Evolutionary conservation across 1,284 basidiomycete species (phyloP).

Genomic region (Fistulina hepatica): DNA sequence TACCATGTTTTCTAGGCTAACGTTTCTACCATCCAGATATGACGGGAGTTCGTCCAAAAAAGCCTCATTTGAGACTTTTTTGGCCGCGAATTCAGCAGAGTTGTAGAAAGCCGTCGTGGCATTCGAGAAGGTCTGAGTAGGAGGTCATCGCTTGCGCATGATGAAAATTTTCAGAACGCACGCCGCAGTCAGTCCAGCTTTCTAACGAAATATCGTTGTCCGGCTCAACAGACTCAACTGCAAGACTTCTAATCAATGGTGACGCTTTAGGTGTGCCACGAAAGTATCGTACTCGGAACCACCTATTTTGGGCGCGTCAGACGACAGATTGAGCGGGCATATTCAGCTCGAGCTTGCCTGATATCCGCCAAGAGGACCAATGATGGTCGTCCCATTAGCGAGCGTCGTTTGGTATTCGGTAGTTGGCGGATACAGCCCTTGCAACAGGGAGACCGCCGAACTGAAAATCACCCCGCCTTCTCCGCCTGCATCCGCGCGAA

Average conservation of each 20-base stretch:
- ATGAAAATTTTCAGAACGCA: conserved; percentile 11
- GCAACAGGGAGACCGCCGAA: conserved; percentile 57
- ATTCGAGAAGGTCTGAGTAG: conserved; percentile 36
- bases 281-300: conserved; percentile 41
- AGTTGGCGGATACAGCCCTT: conserved; percentile 59
- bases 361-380: conserved; percentile 64
- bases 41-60: conserved; percentile 48
- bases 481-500: conserved; percentile 65
- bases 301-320: conserved; percentile 26
- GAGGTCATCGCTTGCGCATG: neutral
- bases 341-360: conserved; percentile 30
- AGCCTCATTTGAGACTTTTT: conserved; percentile 33
- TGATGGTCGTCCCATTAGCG: conserved; percentile 62
- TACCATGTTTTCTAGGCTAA: conserved; percentile 56
- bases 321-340: conserved; percentile 1
- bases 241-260: neutral
- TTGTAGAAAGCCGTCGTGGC: conserved; percentile 41
- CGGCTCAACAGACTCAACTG: conserved; percentile 49
- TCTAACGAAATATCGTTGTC: conserved; percentile 31
- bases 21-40: conserved; percentile 47
- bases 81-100: conserved; percentile 44
- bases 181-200: conserved; percentile 28
- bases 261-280: neutral
- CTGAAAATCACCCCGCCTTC: conserved; percentile 65
- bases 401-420: conserved; percentile 42